Evolutionary conservation across 2,329 filamentous ascomycete genomes (phyloP).

Genomic region (Rhinocladiella mackenziei): DNA sequence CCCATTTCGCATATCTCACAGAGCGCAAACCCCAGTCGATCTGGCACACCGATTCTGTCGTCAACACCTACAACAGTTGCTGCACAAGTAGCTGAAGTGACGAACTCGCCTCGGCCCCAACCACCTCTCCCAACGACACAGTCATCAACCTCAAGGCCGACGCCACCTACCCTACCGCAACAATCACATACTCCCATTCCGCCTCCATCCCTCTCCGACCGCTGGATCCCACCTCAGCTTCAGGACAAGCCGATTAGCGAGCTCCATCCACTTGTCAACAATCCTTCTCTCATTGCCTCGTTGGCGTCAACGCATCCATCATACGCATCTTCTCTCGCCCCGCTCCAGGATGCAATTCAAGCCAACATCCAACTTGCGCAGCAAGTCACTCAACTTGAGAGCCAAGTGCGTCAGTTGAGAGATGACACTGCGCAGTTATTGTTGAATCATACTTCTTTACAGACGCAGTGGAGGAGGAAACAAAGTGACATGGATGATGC

Average conservation of each 20-base stretch:
- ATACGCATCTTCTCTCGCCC: slow-evolving; percentile 59
- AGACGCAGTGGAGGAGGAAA: slow-evolving; percentile 87
- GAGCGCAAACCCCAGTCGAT: slow-evolving; percentile 14
- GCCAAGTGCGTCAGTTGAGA: slow-evolving; percentile 53
- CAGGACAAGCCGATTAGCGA: slow-evolving; percentile 27
- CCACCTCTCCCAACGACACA: slow-evolving; percentile 42
- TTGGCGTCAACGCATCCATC: slow-evolving; percentile 74
- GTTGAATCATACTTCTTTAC: slow-evolving; percentile 75
- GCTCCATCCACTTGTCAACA: slow-evolving; percentile 74
- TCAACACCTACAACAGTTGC: slow-evolving; percentile 31
- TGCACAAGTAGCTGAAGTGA: slow-evolving; percentile 37
- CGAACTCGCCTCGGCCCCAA: slow-evolving; percentile 22
- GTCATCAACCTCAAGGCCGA: slow-evolving; percentile 31
- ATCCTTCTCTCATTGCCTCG: slow-evolving; percentile 65
- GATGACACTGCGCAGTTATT: slow-evolving; percentile 73
- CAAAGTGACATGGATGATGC: slow-evolving; percentile 85
- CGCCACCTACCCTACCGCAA: slow-evolving; percentile 22
- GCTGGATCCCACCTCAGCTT: slow-evolving; percentile 22
- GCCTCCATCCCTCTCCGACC: slow-evolving; percentile 19
- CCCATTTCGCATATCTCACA: slow-evolving; percentile 20
- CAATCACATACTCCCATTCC: slow-evolving; percentile 30
- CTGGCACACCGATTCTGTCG: slow-evolving; percentile 14
- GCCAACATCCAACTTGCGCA: slow-evolving; percentile 68
- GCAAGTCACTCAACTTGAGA: slow-evolving; percentile 41
- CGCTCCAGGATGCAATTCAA: slow-evolving; percentile 61